These are phyloP conservation scores for Plasmodium coatneyi DNA, from an alignment of 169 alveolate genomes.

Conservation along the genomic window DNA sequence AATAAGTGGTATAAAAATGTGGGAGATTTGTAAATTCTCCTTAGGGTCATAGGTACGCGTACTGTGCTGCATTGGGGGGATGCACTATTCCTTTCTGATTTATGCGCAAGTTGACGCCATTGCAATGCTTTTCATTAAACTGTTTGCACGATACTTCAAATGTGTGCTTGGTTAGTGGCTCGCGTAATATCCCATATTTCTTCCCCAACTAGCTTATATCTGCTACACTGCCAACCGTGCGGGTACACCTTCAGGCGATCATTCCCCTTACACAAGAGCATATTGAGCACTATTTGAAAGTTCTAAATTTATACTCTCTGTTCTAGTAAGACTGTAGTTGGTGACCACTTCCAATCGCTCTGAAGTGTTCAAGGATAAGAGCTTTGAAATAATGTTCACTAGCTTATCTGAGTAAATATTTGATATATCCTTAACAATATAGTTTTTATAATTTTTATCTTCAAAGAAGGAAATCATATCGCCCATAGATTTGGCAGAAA, in stretches of 20 bases:
- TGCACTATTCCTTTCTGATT: background rate
- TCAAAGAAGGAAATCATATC: slow-evolving; percentile 66
- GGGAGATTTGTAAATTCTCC: background rate
- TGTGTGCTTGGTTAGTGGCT: background rate
- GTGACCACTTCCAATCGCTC: slow-evolving; percentile 49
- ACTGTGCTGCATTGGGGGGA: background rate
- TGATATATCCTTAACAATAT: slow-evolving; percentile 50
- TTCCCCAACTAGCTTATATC: background rate
- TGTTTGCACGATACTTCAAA: background rate
- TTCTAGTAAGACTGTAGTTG: slow-evolving; percentile 14
- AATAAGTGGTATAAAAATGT: background rate
- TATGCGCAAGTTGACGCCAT: background rate
- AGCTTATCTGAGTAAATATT: slow-evolving; percentile 31
- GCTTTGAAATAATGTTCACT: slow-evolving; percentile 49
- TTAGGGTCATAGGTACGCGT: background rate
- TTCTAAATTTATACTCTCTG: background rate
- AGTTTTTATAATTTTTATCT: slow-evolving; percentile 64
- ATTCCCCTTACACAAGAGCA: background rate
- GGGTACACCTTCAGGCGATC: background rate
- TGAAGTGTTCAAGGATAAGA: slow-evolving; percentile 45
- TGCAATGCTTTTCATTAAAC: background rate
- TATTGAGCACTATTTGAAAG: background rate
- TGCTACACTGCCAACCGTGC: background rate
- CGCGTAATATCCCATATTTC: background rate
- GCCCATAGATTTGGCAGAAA: slow-evolving; percentile 42